phyloP scores from a whole-genome alignment of 2,329 filamentous ascomycete genomes.

The Hypomyces rosellus region DNA sequence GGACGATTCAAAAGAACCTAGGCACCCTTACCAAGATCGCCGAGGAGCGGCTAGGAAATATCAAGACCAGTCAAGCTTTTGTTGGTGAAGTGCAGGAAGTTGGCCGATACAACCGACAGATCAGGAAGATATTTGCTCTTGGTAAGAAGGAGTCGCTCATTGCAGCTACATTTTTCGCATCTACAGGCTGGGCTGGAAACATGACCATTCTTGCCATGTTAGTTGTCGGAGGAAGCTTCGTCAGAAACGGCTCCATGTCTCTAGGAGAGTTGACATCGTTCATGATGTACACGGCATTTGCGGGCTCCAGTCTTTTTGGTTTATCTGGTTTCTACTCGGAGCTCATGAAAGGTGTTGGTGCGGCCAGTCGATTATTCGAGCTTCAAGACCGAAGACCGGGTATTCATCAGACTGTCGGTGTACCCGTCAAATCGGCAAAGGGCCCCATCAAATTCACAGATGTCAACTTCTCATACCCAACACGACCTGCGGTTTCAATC shows the following conservation, averaged over 20 bases:
- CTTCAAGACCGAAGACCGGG: conserved; percentile 83
- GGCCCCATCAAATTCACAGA: conserved; percentile 84
- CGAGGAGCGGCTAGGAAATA: conserved; percentile 94
- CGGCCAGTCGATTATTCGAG: conserved; percentile 92
- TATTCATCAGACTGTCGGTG: conserved; percentile 80
- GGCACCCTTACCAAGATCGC: conserved; percentile 94
- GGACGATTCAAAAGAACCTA: conserved; percentile 88
- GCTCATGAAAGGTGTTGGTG: conserved; percentile 97
- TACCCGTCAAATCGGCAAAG: conserved; percentile 73
- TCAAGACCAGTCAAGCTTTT: conserved; percentile 94
- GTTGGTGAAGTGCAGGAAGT: conserved; percentile 90
- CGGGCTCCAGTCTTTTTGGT: conserved; percentile 81
- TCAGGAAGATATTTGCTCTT: conserved; percentile 84
- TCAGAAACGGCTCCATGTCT: conserved; percentile 76
- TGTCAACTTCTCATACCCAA: conserved; percentile 87
- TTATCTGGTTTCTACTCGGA: conserved; percentile 96
- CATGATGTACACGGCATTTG: conserved; percentile 94
- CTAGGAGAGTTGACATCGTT: conserved; percentile 93
- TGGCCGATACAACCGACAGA: conserved; percentile 82
- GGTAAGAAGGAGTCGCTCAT: conserved; percentile 83
- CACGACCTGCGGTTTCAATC: conserved; percentile 82
- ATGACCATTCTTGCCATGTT: conserved; percentile 91
- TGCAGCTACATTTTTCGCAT: conserved; percentile 80
- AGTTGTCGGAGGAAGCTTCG: conserved; percentile 84
- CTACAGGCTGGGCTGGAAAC: conserved; percentile 88